phyloP scores from a whole-genome alignment of 2,329 filamentous ascomycete genomes.

The Pseudocercospora cruenta region DNA sequence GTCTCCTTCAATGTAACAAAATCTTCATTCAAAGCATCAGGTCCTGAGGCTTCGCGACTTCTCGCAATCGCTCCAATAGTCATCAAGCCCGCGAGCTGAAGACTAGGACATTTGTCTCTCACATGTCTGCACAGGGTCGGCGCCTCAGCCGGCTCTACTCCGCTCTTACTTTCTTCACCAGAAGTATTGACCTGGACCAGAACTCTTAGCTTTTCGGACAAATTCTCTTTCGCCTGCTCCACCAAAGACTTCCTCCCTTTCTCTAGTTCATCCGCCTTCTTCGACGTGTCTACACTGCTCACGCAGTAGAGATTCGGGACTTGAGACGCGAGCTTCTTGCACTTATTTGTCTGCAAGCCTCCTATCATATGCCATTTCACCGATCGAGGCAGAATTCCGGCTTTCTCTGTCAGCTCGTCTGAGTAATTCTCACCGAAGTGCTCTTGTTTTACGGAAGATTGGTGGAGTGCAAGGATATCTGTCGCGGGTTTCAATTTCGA shows the following conservation, averaged over 20 bases:
- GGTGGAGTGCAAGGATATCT: constrained; percentile 84
- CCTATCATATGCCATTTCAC: constrained; percentile 98
- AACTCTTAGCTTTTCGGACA: constrained; percentile 60
- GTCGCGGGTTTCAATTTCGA: constrained; percentile 94
- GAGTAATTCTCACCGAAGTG: constrained; percentile 97
- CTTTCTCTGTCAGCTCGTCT: constrained; percentile 82
- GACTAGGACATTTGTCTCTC: constrained; percentile 68
- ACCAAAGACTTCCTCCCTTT: constrained; percentile 69
- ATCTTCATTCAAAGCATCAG: constrained; percentile 88
- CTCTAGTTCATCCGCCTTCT: constrained; percentile 84
- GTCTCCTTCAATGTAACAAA: constrained; percentile 71
- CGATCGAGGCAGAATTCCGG: constrained; percentile 71
- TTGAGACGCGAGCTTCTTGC: constrained; percentile 77
- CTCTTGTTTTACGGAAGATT: constrained; percentile 48
- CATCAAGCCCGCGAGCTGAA: constrained; percentile 84
- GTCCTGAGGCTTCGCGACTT: constrained; percentile 69
- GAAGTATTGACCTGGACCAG: constrained; percentile 97
- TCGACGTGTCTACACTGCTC: constrained; percentile 82
- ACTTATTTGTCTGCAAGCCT: constrained; percentile 90
- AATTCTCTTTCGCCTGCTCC: constrained; percentile 39
- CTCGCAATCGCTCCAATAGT: constrained; percentile 94
- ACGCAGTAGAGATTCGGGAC: constrained; percentile 91
- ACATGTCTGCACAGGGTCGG: constrained; percentile 71
- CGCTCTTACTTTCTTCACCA: constrained; percentile 82
- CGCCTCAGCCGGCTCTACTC: constrained; percentile 68